Evolutionary conservation across 305 asterid species (phyloP), one percentile per base, ranked within the genome.

Genomic region (Fraxinus nigra): DNA sequence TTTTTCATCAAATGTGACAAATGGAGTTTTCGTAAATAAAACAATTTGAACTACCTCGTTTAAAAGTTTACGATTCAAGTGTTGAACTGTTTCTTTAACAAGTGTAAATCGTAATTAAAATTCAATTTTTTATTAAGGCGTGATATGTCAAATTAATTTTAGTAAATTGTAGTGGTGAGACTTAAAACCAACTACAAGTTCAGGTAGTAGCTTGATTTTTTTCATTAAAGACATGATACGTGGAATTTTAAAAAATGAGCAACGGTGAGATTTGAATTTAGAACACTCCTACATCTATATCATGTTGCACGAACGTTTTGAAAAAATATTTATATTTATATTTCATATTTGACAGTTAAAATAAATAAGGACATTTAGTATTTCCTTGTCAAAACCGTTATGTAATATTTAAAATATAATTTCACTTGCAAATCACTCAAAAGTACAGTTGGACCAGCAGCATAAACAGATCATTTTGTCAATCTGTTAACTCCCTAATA

Each of bases 351-450:
- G 9, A 56, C 30, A 59, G 1, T 7, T 59, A 7, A 20, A 18
- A 22, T 61, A 35, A 32, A 11, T 5, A 37, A 26, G 38, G 70
- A 11, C 61, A 54, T 69, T 63, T 51, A 16, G 16, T 48, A 70
- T 3, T 72, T 63, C 38, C 20, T 5, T 74, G 7, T 65, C 13
- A 10, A 0, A 61, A 24, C 54, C 33, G 32, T 34, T 74, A 46
- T 22, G 4, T 40, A 38, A 38, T 38, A 26, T 46, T 65, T 20
- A 70, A 11, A 46, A 11, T 24, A 43, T 40, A 38, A 81, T 84
- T 82, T 82, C 86, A 82, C 93, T 91, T 90, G 79, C 65, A 85
- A 73, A 87, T 87, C 88, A 91, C 95, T 89, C 92, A 82, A 88
- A 75, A 87, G 70, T 16, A 75, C 54, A 59, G 89, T 84, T 82